Evolutionary conservation across 768 basidiomycete genomes (phyloP), one percentile per base, ranked within the genome.

Genomic region (Megacollybia marginata): DNA sequence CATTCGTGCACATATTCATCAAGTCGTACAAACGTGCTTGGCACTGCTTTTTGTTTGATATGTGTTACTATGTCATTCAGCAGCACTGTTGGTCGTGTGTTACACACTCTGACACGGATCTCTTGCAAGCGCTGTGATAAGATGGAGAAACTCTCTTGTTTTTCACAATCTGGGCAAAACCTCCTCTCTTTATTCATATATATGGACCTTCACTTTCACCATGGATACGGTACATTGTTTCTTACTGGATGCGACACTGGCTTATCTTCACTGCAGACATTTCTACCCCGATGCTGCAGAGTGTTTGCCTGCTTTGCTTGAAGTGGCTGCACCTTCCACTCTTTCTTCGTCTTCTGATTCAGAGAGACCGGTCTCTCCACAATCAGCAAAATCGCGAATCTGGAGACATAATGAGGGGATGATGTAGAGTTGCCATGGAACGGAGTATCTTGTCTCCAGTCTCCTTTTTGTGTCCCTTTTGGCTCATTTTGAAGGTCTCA

Each of bases 81-180:
- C 85, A 6, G 71, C 79, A 2, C 74, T 98, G 15, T 97, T 95
- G 66, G 79, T 91, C 46, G 90, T 93, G 4, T 94, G 91, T 60
- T 98, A 96, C 60, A 89, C 90, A 55, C 76, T 98, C 20, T 88
- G 92, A 0, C 85, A 96, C 62, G 96, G 93, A 0, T 80, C 88
- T 0, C 77, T 96, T 32, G 94, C 91, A 0, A 91, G 88, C 47
- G 94, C 95, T 0, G 93, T 98, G 45, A 90, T 97, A 57, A 97
- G 95, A 10, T 99, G 96, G 96, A 78, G 96, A 53, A 99, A 99
- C 61, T 94, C 91, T 55, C 81, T 99, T 19, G 96, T 99, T 2
- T 99, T 99, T 70, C 96, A 99, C 60, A 93, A 95, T 59, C 77
- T 82, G 49, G 96, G 98, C 65, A 98, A 98, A 66, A 88, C 96